Percentiles rank a stretch among this genome's conserved stretches.
Evolutionary conservation across 768 basidiomycete genomes (phyloP).

Genomic region (Nevesoporus exiguus): DNA sequence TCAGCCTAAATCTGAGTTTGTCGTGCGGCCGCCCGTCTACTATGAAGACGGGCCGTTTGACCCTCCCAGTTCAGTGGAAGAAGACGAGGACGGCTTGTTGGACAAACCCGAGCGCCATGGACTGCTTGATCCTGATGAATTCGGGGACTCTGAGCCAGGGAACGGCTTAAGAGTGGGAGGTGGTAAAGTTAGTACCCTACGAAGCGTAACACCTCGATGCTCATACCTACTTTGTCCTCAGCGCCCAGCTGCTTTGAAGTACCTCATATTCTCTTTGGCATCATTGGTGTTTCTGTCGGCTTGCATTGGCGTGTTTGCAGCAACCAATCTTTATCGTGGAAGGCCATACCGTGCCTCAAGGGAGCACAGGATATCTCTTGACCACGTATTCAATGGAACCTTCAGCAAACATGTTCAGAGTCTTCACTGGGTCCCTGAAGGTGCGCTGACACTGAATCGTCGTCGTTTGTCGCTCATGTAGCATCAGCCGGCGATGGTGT

Average conservation of each 20-base stretch:
- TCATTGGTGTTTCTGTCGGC: constrained; percentile 59
- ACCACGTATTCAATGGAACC: constrained; percentile 91
- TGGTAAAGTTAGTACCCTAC: constrained; percentile 31
- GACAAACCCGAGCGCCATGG: constrained; percentile 40
- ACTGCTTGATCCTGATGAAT: constrained; percentile 1
- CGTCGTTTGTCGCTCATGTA: constrained; percentile 4
- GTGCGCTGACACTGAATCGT: constrained; percentile 38
- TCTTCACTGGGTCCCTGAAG: constrained; percentile 90
- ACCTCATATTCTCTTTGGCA: constrained; percentile 58
- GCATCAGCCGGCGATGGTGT: constrained; percentile 88
- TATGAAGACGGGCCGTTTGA: constrained; percentile 79
- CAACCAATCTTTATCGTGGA: constrained; percentile 60
- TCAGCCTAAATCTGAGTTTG: constrained; percentile 5
- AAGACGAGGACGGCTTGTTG: constrained; percentile 45
- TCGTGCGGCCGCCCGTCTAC: constrained; percentile 42
- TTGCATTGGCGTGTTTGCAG: constrained; percentile 76
- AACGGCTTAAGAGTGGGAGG: constrained; percentile 35
- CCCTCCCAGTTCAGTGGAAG: constrained; percentile 78
- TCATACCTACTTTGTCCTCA: constrained; percentile 22
- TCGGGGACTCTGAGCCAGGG: constrained; percentile 27
- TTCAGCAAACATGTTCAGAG: constrained; percentile 48
- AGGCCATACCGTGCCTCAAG: constrained; percentile 51
- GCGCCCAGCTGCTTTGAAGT: constrained; percentile 54
- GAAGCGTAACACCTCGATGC: neutral
- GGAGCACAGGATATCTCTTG: constrained; percentile 70